phyloP scores from a whole-genome alignment of 1,284 basidiomycete species.

The Xanthoconium separans region DNA sequence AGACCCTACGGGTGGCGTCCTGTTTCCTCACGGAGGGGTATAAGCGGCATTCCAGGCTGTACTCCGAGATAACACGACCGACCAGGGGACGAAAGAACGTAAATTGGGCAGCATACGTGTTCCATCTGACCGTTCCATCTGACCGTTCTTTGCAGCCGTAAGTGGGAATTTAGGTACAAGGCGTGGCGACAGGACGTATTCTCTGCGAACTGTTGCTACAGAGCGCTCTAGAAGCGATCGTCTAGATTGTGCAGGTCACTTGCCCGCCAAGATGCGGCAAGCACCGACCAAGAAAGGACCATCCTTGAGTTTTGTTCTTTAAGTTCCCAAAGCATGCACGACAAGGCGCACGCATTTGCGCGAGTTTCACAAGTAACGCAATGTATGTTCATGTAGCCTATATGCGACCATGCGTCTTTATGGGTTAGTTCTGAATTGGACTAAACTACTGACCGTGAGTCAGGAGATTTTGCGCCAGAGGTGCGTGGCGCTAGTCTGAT shows the following conservation, averaged over 20 bases:
- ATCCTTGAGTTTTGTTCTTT: not conserved
- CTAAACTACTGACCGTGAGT: no score
- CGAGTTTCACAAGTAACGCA: not conserved
- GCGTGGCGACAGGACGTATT: not conserved
- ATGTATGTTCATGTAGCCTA: no score
- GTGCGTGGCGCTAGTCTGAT: no score
- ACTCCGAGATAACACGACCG: not conserved
- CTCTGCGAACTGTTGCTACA: not conserved
- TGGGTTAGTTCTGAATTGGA: no score
- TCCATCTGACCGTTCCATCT: not conserved
- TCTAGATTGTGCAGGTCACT: not conserved
- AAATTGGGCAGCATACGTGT: not conserved
- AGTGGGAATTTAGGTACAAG: slow-evolving; percentile 1
- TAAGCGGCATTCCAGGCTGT: slow-evolving; percentile 2
- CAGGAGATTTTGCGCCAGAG: no score
- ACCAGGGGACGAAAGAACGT: not conserved
- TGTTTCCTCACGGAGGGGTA: slow-evolving; percentile 2
- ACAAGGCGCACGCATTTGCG: not conserved
- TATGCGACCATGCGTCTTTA: no score
- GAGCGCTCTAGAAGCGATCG: not conserved
- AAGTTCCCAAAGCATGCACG: not conserved
- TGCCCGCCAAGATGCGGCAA: not conserved
- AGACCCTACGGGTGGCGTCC: not conserved
- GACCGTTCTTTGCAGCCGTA: no score
- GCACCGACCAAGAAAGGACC: not conserved